Evolutionary conservation across 108 stramenopile species (phyloP).

Genomic region (Nannochloropsis salina): DNA sequence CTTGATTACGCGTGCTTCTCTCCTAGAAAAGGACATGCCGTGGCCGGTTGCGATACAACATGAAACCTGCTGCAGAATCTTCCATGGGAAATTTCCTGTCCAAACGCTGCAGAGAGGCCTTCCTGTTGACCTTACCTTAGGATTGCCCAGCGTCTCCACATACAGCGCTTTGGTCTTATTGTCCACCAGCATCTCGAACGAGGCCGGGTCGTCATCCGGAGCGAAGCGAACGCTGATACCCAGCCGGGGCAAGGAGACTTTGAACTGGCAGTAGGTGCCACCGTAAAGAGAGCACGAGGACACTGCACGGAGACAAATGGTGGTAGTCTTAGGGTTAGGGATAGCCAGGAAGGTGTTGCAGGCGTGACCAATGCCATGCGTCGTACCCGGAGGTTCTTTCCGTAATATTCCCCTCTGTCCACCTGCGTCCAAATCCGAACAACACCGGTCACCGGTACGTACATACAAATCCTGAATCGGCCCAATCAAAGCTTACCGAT

Average conservation of each 20-base stretch:
- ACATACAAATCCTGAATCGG: too few species aligned
- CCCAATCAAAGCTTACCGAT: conserved; percentile 34
- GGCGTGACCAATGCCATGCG: too few species aligned
- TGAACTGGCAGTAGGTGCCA: conserved; percentile 63
- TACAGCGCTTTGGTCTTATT: conserved; percentile 78
- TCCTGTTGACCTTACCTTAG: neutral
- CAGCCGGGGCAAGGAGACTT: conserved; percentile 62
- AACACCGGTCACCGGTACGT: too few species aligned
- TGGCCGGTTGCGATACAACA: too few species aligned
- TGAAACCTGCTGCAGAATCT: too few species aligned
- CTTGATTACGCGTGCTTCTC: too few species aligned
- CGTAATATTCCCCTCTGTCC: too few species aligned
- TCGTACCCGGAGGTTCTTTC: too few species aligned
- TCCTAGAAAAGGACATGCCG: too few species aligned
- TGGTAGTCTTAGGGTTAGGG: neutral
- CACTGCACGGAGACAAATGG: neutral
- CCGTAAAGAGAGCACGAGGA: conserved; percentile 30
- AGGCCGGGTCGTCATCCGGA: conserved; percentile 54
- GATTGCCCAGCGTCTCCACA: conserved; percentile 40
- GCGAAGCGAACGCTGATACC: conserved; percentile 67
- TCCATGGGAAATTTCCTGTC: too few species aligned
- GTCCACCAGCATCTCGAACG: conserved; percentile 58
- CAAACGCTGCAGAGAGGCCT: too few species aligned
- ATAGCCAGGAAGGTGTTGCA: neutral
- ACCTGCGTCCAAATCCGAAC: too few species aligned